Base-by-base conservation (phyloP, 208 protist species). In the Leishmania major region DNA sequence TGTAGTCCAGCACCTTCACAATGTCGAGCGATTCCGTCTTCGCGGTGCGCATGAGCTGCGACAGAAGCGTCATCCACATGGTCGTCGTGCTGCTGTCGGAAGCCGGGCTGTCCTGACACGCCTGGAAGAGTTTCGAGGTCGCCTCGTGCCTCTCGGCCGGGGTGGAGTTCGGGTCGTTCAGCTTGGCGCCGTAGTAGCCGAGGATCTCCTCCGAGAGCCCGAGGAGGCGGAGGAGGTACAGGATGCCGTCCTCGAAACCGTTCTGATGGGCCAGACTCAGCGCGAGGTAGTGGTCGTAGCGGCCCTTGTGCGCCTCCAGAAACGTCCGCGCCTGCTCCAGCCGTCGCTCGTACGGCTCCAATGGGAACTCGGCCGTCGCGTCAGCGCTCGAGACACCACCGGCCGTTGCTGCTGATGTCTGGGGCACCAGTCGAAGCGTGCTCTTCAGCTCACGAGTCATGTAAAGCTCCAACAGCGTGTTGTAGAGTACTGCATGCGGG, bases 401-500 rank as follows among this genome's bases (percentile, higher is more conserved):
- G 51, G 51, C 45, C 22, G 49, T 43, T 8, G 43, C 22, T 66
- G 77, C 60, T 28, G 80, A 37, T 31, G 53, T 49, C 13, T 71
- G 5, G 19, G 75, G 80, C 15, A 84, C 80, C 17, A 80, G 75
- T 53, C 75, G 62, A 62, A 85, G 64, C 3, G 57, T 73, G 72
- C 10, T 77, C 49, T 72, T 60, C 67, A 94, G 78, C 3, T 89
- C 78, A 28, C 80, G 75, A 28, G 92, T 93, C 53, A 99, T 90
- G 89, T 99, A 99, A n/a, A 99, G 84, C 83, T 99, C 98, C 17
- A 99, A 85, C 0, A 99, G 88, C n/a, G 98, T 99, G 89, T 99
- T 96, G 90, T 98, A 99, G 53, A 91, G 67, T 40, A 75, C 75
- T 7, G 82, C 77, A 45, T 81, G 35, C 28, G 60, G 59, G 66